Conservation (phyloP, 345 rosid species). For the Cardamine chenopodiifolia region DNA sequence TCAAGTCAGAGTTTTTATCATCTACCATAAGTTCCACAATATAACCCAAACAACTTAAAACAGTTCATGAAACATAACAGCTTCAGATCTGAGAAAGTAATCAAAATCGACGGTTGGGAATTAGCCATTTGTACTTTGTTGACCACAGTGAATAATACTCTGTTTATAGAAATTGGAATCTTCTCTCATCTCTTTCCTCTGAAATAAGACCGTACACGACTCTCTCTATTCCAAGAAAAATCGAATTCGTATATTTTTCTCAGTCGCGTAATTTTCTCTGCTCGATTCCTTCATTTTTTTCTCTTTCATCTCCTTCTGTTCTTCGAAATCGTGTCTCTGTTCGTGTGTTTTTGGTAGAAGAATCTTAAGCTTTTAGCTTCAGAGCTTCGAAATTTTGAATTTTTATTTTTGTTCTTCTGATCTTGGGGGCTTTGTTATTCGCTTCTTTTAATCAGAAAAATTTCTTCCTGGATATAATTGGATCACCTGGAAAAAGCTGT, state of each 20-base stretch:
- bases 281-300: not conserved
- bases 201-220: constrained; percentile 33
- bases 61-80: too few relatives aligned
- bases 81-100: not conserved
- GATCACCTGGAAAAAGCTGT: constrained; percentile 7
- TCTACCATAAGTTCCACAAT: not conserved
- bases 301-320: not conserved
- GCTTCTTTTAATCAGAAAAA: not conserved
- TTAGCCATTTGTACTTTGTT: constrained; percentile 1
- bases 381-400: not conserved
- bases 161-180: constrained; percentile 22
- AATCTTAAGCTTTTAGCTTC: constrained; percentile 27
- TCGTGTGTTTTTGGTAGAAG: not conserved
- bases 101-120: not conserved
- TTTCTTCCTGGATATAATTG: not conserved
- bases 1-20: not conserved
- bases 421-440: not conserved
- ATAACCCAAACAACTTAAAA: not conserved
- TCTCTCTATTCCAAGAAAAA: constrained; percentile 38
- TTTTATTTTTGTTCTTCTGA: constrained; percentile 4
- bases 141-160: not conserved
- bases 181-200: not conserved
- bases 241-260: constrained; percentile 26
- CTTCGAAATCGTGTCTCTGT: constrained; percentile 15
- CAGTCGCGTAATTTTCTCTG: constrained; percentile 19